Base-by-base conservation (phyloP, 2,329 filamentous ascomycete genomes). In the Alternaria hordeiaustralica region DNA sequence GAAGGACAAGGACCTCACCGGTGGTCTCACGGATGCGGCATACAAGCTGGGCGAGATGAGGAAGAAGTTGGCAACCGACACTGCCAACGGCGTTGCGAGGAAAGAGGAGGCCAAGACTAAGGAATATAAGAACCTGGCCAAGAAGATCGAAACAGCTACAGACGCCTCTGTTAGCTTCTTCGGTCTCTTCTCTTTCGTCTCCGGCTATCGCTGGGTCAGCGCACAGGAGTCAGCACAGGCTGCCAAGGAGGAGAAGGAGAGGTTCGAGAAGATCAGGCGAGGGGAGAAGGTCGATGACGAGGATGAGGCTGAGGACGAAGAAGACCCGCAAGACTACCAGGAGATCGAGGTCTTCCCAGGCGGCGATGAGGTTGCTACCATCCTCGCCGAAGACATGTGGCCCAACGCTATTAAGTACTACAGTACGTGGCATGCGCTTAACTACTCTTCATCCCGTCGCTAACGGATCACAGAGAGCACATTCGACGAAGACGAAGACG, bases 351-450 rank as follows among this genome's bases (percentile, higher is more conserved):
- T 97, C 71, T 97, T 96, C 85, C 91, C 92, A n/a, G 89, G 89
- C 46, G 95, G 92, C 21, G 93, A 96, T 71, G 91, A 94, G 65
- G 81, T 98, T 51, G 94, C 94, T 43, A 86, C 93, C 66, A 86
- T 89, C 64, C 85, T 98, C 71, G 89, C 91, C 9, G 94, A 98
- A 77, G 95, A 98, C 71, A 83, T 98, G 56, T 97, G 91, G 90
- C 92, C 93, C 51, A 89, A 89, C 67, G 95, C 94, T 61, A 90
- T 97, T 79, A 93, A 92, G 80, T 96, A 96, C 83, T 98, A 96
- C 83, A 92, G 93, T 96, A 84, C 82, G 92, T 87, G 3, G 15
- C n/a, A 33, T 21, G 30, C 9, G 10, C 2, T 11, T 23, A 20
- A 18, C 6, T 15, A 6, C 10, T 57, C 41, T 13, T 10, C 8